Evolutionary conservation across 371 early-diverging fungal genomes (phyloP), one percentile per base, ranked within the genome.

Genomic region (Mortierella sp.): DNA sequence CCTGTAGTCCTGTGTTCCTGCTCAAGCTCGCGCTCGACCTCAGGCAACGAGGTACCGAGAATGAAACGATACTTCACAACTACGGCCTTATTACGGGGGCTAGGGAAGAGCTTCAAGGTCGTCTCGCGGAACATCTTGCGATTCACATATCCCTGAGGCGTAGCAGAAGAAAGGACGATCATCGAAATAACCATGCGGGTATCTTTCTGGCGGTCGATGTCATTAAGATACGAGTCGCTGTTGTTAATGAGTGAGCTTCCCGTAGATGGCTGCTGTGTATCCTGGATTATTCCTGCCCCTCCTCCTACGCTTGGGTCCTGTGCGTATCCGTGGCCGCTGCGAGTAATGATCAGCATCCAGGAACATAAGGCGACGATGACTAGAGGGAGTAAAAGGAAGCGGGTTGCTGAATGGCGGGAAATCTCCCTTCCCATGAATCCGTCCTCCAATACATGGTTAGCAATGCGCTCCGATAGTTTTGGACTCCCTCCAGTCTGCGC

Each of bases 131-230:
- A 87, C 13, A 80, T 65, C 45, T 82, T 72, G 3, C 88, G 71
- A 53, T 86, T 86, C 9, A 55, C 62, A 19, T 72, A 70, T 21
- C 84, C 83, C 60, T 86, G 83, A 21, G 82, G 80, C 21, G 88
- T 87, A 78, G 85, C 84, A 0, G 88, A 86, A 0, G 86, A 86
- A 14, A 87, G 74, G 0, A 87, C 81, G 71, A 87, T 78, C 34
- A 87, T 81, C 77, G 61, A 69, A 45, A 76, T 76, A 31, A 61
- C 61, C 62, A 65, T 68, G 12, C 77, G 69, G 16, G 27, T 46
- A 22, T 76, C 76, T 28, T 51, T 19, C 14, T 50, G 43, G 44
- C 58, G 41, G 14, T 58, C 59, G 28, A 45, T 48, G 22, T 71
- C 55, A 29, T 63, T 51, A 13, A 78, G 39, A 46, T 64, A 17